A percentile compares a stretch with the other conserved stretches of the same genome.
phyloP scores from a whole-genome alignment of 164 flowering plant genomes.

The Sextonia rubra region DNA sequence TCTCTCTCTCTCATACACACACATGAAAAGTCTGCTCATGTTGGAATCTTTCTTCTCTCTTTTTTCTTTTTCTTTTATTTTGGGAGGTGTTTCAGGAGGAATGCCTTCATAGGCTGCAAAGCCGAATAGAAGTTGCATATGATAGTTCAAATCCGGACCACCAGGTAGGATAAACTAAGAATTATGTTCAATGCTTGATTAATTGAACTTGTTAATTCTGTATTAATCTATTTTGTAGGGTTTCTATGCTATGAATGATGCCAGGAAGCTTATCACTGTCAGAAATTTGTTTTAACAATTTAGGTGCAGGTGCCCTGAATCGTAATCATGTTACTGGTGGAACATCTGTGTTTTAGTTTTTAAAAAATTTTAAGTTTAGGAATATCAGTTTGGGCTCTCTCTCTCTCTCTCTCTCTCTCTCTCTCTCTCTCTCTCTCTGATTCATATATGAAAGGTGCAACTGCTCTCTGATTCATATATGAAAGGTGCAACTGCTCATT shows the following conservation, averaged over 20 bases:
- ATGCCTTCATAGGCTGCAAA: conserved; percentile 74
- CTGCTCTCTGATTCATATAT: too few species aligned
- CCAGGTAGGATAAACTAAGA: conserved; percentile 48
- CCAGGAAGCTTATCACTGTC: neutral
- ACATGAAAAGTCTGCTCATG: neutral
- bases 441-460: too few species aligned
- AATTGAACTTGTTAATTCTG: neutral
- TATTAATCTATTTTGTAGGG: neutral
- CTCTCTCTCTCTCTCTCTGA: too few species aligned
- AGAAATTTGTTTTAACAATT: too few species aligned
- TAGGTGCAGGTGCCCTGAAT: neutral
- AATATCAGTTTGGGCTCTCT: neutral
- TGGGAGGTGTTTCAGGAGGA: conserved; percentile 58
- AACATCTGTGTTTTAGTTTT: neutral
- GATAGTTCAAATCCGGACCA: conserved; percentile 79
- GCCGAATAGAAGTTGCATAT: conserved; percentile 75
- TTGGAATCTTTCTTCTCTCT: neutral
- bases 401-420: neutral
- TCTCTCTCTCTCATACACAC: too few species aligned
- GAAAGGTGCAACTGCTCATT: too few species aligned
- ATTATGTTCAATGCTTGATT: neutral
- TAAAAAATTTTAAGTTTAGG: too few species aligned
- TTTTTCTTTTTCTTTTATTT: conserved; percentile 5
- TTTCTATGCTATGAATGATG: neutral
- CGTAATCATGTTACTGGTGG: neutral